Evolutionary conservation across 768 basidiomycete genomes (phyloP).

Genomic region (Tylopilus felleus): DNA sequence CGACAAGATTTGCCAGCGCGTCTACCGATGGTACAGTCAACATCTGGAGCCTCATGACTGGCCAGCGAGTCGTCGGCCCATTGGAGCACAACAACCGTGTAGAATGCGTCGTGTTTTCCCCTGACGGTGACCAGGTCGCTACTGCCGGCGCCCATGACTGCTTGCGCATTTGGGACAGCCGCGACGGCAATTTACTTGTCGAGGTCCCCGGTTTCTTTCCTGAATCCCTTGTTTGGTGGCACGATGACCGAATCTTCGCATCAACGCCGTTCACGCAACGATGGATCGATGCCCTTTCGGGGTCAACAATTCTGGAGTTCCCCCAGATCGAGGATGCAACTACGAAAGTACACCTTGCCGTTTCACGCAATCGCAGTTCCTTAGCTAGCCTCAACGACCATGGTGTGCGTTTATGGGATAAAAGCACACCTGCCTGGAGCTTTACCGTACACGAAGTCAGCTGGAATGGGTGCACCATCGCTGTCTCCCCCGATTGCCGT

Average conservation of each 20-base stretch:
- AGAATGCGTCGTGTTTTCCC: conserved; percentile 16
- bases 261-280: conserved; percentile 6
- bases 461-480: conserved; percentile 2
- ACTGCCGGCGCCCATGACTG: conserved; percentile 5
- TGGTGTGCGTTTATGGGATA: conserved; percentile 10
- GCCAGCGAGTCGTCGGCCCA: conserved; percentile 14
- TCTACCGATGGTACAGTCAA: conserved; percentile 2
- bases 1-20: conserved; percentile 14
- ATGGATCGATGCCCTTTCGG: conserved; percentile 11
- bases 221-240: conserved; percentile 17
- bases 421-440: conserved; percentile 4
- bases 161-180: conserved; percentile 14
- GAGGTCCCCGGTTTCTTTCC: conserved; percentile 3
- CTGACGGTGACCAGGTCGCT: conserved; percentile 12
- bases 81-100: conserved; percentile 7
- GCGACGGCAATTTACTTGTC: conserved; percentile 1
- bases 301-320: conserved; percentile 9
- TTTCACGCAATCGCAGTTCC: conserved; percentile 7
- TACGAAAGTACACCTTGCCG: conserved; percentile 3
- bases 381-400: conserved; percentile 5
- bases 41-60: conserved; percentile 12
- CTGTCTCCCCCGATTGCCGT: conserved; percentile 7
- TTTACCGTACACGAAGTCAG: neutral
- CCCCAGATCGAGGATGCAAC: neutral
- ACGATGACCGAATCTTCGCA: conserved; percentile 13